Base-by-base conservation (phyloP, 2,329 filamentous ascomycete genomes). In the Xylariaceae sp. region DNA sequence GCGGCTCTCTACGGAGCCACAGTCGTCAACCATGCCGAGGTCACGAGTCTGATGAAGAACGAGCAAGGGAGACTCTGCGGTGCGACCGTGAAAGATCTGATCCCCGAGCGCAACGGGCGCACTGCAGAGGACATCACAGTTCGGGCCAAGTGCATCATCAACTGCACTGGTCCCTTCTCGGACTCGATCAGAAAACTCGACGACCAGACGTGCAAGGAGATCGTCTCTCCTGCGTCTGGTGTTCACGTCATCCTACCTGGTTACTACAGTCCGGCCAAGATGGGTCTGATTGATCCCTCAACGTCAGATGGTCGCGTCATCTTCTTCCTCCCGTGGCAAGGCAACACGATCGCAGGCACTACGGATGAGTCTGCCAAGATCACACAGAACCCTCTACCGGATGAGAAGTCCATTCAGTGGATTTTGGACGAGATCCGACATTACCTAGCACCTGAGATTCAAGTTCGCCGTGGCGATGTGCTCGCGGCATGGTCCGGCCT, bases 251-350 rank as follows among this genome's bases (percentile, higher is more conserved):
- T 95, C 58, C 82, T 96, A 2, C 90, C 90, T 18, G 90, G 90
- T 44, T 95, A 94, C 75, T 94, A 88, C 76, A 89, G 86, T 63
- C 90, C 90, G 41, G 80, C 85, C 17, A 87, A 91, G 66, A 94
- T 95, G 89, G 90, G 90, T 55, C 78, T 95, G 39, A 89, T 95
- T 62, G 90, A 96, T 64, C 90, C 90, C 5, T 84, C 84, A 39
- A 94, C 90, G 2, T 95, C 90, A 1, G 90, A 95, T 66, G 90
- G 90, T 17, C 83, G 90, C 67, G 90, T 95, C 45, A 93, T 95
- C 66, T 95, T 95, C 82, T 95, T 96, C 79, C 78, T 95, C 39
- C 90, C 90, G 18, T 95, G 90, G 90, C 90, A 95, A 73, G 90
- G 90, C 45, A 94, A 94, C 73, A 95, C 90, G 13, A 94, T 95